Evolutionary conservation across 2,329 filamentous ascomycete species (phyloP), one percentile per base, ranked within the genome.

Genomic region (Aspergillus vadensis): DNA sequence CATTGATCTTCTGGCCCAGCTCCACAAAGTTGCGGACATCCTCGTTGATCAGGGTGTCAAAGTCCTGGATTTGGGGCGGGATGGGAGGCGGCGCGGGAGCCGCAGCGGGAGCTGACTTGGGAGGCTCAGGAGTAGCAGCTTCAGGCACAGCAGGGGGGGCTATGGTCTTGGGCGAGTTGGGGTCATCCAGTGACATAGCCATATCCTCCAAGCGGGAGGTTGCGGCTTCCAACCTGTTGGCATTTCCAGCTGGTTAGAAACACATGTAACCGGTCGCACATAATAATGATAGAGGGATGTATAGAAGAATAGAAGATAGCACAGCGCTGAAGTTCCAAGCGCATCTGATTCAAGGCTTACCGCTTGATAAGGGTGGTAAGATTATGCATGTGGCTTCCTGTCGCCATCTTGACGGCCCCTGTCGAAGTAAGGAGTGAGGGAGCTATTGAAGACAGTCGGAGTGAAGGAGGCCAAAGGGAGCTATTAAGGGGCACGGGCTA

Each of bases 161-260:
- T 23, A 70, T 44, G 71, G 76, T 63, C 75, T 76, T 74, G 5
- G 78, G 72, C 48, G 76, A 72, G 58, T 81, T 71, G 80, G 83
- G 58, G 85, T 75, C 76, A 62, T 80, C 78, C 49, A 81, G 86
- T 15, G 91, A 89, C 67, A 91, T 88, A 49, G 95, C 94, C 72
- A 99, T 97, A 77, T 99, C 95, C 81, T 99, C 95, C 59, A 99
- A 87, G 61, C 95, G 89, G 65, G 92, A 95, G 55, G 95, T 99
- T 41, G 95, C 95, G 76, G 95, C 95, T 84, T 99, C 95, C 69
- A 99, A 90, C 80, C 95, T 99, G 82, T 73, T 65, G 78, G 67
- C 56, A 61, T 74, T 60, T 78, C 87, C 76, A 86, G 72, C 76
- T 67, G 63, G 73, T 78, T 71, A 78, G 70, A 25, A 39, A 41